phyloP scores from a whole-genome alignment of 176 grass and related monocot genomes.

The Rhynchospora tenuis region DNA sequence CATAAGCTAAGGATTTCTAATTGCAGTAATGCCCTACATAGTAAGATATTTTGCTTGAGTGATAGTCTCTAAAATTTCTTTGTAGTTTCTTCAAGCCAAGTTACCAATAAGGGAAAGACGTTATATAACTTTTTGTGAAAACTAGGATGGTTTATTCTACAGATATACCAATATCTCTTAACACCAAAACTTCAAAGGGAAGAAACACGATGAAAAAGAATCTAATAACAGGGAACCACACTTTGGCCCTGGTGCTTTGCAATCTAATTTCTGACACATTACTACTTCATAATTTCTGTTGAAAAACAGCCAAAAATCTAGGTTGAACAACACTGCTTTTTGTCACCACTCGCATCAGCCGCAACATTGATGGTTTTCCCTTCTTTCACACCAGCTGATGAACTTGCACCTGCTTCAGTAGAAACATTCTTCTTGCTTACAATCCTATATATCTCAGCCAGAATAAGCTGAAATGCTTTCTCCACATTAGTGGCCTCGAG shows the following conservation, averaged over 20 bases:
- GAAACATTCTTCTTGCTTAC: slow-evolving; percentile 26
- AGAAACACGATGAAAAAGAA: background rate
- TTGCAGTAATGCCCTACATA: background rate
- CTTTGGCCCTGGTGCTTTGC: background rate
- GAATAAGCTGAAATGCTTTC: slow-evolving; percentile 66
- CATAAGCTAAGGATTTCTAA: no score
- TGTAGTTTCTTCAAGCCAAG: background rate
- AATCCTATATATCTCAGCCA: slow-evolving; percentile 19
- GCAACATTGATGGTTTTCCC: slow-evolving; percentile 17
- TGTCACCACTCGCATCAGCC: background rate
- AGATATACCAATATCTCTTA: slow-evolving; percentile 6
- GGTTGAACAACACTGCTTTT: slow-evolving; percentile 23
- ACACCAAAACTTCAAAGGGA: slow-evolving; percentile 4
- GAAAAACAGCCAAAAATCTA: background rate
- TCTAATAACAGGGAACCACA: background rate
- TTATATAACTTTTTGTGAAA: background rate
- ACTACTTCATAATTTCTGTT: background rate
- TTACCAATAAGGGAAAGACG: background rate
- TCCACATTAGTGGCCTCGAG: slow-evolving; percentile 88
- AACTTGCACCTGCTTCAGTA: slow-evolving; percentile 1
- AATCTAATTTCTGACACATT: background rate
- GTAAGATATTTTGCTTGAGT: background rate
- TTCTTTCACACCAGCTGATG: background rate
- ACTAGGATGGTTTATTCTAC: slow-evolving; percentile 3
- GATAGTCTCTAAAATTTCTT: background rate